Evolutionary conservation across 1,139 yeast genomes (phyloP), one percentile per base, ranked within the genome.

Genomic region (Tardiomyces digboiensis): DNA sequence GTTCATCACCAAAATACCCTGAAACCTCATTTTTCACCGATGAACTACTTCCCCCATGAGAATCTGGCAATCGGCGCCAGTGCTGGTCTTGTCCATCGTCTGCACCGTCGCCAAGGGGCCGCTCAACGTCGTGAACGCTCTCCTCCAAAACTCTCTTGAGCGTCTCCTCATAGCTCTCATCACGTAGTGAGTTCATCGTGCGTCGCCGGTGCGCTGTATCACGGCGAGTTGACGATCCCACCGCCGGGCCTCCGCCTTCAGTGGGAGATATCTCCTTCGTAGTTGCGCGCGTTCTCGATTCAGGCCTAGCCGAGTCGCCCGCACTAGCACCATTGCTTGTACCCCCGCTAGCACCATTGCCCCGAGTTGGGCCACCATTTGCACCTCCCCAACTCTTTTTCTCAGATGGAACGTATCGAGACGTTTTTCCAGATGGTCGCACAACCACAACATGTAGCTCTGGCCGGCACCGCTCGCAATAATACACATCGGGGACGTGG

Each of bases 391-490:
- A 36, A 29, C 21, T 36, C 39, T n/a, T 29, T 36, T 26, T 41
- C 29, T 26, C 40, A 38, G 62, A 66, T 1, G 76, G 76, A 22
- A 67, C 54, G 56, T 72, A 71, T 43, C 64, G 56, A 7, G 75
- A 66, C 26, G 67, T 61, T 40, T 63, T 67, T 52, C 71, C 78
- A 55, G 55, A 74, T 54, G 64, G 74, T 59, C 64, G 71, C 55
- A 57, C 82, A 52, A 59, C 72, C 54, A 78, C 64, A 21, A 76
- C 66, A 60, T 89, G 97, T 38, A 82, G 67, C 39, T 83, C 89
- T 0, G 96, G 95, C 52, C 81, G 78, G 66, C 97, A 91, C 55
- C 69, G 65, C 60, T 91, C 98, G 70, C 97, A 89, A 84, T 87
- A 86, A 64, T 89, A 89, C 61, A 84, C 84, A 48, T 88, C 96